Evolutionary conservation across 345 rosid species (phyloP).

Genomic region (Abelmoschus esculentus): DNA sequence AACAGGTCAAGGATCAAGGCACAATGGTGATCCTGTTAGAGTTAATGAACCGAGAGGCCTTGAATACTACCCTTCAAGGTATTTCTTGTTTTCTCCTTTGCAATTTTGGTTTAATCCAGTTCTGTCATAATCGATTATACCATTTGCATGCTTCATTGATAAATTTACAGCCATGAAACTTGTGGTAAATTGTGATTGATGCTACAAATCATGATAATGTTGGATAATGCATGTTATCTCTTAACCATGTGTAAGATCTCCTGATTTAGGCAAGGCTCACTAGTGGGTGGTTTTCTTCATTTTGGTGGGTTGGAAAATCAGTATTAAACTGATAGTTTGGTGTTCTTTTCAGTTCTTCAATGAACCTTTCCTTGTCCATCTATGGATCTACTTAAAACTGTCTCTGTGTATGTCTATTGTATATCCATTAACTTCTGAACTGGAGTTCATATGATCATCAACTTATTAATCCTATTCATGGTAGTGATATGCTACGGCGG

Average conservation of each 20-base stretch:
- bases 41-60: slow-evolving; percentile 33
- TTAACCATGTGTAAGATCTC: background rate
- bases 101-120: background rate
- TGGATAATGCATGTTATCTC: background rate
- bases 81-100: slow-evolving; percentile 8
- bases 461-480: slow-evolving; percentile 30
- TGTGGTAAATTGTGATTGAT: background rate
- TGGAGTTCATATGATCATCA: background rate
- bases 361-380: background rate
- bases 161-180: background rate
- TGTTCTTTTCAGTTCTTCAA: background rate
- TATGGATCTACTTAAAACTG: background rate
- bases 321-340: background rate
- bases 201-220: background rate
- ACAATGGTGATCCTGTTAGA: slow-evolving; percentile 21
- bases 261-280: background rate
- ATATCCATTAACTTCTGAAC: background rate
- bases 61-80: slow-evolving; percentile 58
- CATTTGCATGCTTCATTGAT: background rate
- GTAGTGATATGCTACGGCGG: slow-evolving; percentile 58
- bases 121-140: background rate
- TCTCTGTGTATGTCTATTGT: too few species aligned
- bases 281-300: background rate
- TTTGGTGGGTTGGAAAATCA: background rate
- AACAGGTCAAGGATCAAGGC: slow-evolving; percentile 15